phyloP scores from a whole-genome alignment of 1,139 yeast species.

The Debaryomyces robertsiae region DNA sequence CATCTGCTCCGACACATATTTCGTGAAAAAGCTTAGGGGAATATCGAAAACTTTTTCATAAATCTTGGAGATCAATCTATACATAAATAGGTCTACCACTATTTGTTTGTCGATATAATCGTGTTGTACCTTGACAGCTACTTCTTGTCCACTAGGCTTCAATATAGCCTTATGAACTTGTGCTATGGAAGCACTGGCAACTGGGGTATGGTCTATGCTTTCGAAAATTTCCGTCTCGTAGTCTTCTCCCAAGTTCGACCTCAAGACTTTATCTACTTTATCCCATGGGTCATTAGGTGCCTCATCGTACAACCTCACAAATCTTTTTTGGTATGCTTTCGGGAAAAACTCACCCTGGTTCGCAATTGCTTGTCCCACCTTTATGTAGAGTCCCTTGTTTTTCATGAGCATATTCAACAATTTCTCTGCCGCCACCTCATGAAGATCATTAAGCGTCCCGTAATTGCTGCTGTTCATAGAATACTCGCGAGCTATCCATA shows the following conservation, averaged over 20 bases:
- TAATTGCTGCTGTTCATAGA: slow-evolving; percentile 46
- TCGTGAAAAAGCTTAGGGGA: slow-evolving; percentile 60
- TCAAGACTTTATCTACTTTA: slow-evolving; percentile 48
- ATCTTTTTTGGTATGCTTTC: slow-evolving; percentile 55
- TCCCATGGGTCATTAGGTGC: slow-evolving; percentile 73
- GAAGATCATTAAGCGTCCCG: slow-evolving; percentile 52
- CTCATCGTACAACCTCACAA: slow-evolving; percentile 61
- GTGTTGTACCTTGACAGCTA: slow-evolving; percentile 74
- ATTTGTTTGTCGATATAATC: slow-evolving; percentile 59
- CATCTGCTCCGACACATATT: slow-evolving; percentile 60
- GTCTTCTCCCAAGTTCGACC: slow-evolving; percentile 45
- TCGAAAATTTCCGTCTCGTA: slow-evolving; percentile 50
- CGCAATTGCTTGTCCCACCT: slow-evolving; percentile 75
- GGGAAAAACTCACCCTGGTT: slow-evolving; percentile 73
- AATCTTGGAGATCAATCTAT: slow-evolving; percentile 51
- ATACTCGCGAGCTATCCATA: slow-evolving; percentile 63
- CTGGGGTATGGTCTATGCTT: slow-evolving; percentile 51
- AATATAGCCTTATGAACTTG: slow-evolving; percentile 66
- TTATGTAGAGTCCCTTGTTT: slow-evolving; percentile 75
- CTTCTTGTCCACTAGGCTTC: slow-evolving; percentile 49
- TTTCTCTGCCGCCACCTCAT: slow-evolving; percentile 60
- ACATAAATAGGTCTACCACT: slow-evolving; percentile 59
- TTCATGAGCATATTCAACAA: slow-evolving; percentile 52
- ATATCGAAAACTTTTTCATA: slow-evolving; percentile 64
- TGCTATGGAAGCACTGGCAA: slow-evolving; percentile 75